These are phyloP conservation scores for Sisymbrium altissimum DNA, from an alignment of 345 rosid species.

Conservation along the genomic window DNA sequence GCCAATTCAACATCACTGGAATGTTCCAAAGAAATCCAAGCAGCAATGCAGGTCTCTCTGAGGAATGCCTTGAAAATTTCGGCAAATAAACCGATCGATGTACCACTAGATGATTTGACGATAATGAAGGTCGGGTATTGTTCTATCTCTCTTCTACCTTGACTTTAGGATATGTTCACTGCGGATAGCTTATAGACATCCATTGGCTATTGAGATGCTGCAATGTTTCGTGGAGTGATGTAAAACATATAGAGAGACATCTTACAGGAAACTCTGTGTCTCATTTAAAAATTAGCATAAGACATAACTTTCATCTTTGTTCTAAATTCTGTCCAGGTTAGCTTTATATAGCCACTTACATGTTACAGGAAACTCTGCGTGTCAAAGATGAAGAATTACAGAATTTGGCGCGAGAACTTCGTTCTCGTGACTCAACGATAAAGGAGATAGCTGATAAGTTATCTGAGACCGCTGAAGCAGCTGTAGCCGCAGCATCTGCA, in stretches of 20 bases:
- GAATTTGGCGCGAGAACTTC: slow-evolving; percentile 79
- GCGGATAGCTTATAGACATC: neutral
- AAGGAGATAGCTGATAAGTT: slow-evolving; percentile 87
- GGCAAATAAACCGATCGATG: slow-evolving; percentile 56
- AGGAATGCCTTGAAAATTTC: slow-evolving; percentile 80
- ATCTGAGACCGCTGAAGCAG: slow-evolving; percentile 97
- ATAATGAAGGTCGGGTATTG: slow-evolving; percentile 72
- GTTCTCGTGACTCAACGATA: slow-evolving; percentile 89
- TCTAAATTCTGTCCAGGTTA: neutral
- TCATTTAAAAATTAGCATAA: slow-evolving; percentile 45
- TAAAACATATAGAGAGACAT: neutral
- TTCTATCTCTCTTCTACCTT: neutral
- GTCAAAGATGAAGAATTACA: slow-evolving; percentile 97
- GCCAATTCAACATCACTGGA: slow-evolving; percentile 95
- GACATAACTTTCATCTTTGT: neutral
- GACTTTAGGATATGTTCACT: neutral
- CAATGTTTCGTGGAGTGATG: neutral
- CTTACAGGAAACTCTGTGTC: slow-evolving; percentile 65
- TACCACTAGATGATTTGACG: slow-evolving; percentile 89
- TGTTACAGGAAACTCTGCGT: slow-evolving; percentile 80
- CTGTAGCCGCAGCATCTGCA: slow-evolving; percentile 95
- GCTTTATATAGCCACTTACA: neutral
- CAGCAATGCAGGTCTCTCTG: slow-evolving; percentile 95
- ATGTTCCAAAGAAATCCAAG: slow-evolving; percentile 96
- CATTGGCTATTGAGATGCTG: neutral